Evolutionary conservation across 306 rosid genomes (phyloP).

Genomic region (Vachellia pachyceras): DNA sequence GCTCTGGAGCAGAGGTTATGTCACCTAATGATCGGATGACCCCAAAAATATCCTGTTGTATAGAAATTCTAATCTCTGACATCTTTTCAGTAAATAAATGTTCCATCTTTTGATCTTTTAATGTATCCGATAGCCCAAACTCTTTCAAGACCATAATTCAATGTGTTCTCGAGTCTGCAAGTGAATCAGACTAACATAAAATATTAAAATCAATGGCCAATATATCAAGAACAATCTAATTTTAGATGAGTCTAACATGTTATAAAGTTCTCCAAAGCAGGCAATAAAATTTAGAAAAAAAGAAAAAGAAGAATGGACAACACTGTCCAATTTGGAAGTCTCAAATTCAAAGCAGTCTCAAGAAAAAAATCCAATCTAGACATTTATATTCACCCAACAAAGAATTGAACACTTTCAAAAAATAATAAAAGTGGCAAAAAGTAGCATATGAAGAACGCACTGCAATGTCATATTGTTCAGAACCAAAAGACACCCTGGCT

Average conservation of each 20-base stretch:
- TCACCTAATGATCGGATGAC: no score
- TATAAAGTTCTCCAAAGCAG: background rate
- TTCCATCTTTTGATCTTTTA: slow-evolving; percentile 88
- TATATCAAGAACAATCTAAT: background rate
- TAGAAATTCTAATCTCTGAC: no score
- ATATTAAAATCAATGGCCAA: slow-evolving; percentile 18
- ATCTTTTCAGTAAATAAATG: no score
- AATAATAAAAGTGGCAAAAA: slow-evolving; percentile 19
- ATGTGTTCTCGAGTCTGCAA: slow-evolving; percentile 92
- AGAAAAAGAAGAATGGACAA: slow-evolving; percentile 24
- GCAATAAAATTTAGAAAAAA: slow-evolving; percentile 1
- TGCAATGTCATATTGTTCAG: slow-evolving; percentile 13
- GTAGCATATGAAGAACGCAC: slow-evolving; percentile 11
- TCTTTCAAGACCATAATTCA: slow-evolving; percentile 96
- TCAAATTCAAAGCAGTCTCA: slow-evolving; percentile 30
- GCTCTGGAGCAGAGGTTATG: no score
- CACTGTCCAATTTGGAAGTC: slow-evolving; percentile 16
- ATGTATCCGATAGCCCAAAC: slow-evolving; percentile 98
- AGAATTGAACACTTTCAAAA: background rate
- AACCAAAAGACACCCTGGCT: slow-evolving; percentile 5
- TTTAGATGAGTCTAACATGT: slow-evolving; percentile 24
- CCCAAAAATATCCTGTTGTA: no score
- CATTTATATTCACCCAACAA: slow-evolving; percentile 24
- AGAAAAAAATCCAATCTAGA: slow-evolving; percentile 19
- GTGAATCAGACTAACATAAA: slow-evolving; percentile 35